Base-by-base conservation (phyloP, 306 rosid genomes). In the Sesbania bispinosa region DNA sequence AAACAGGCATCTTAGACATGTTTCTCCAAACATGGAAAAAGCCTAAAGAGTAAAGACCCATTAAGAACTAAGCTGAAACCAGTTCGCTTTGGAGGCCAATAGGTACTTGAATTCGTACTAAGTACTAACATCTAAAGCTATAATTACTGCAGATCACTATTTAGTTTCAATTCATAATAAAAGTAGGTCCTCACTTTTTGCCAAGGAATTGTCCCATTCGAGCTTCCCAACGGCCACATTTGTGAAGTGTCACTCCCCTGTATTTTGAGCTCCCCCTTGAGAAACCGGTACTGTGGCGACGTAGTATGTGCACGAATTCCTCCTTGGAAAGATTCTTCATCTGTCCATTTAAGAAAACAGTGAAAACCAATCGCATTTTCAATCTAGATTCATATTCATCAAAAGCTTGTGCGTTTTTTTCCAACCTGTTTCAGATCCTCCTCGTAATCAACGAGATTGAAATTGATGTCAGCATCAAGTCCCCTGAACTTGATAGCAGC, bases 201-300 rank as follows among this genome's bases (percentile, higher is more conserved):
- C 99, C 97, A 14, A 95, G 99, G 81, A 95, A 87, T 81, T 91
- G 99, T 62, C 99, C 99, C 96, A 95, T 95, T 71, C 96, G 85
- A 82, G 99, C 97, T 86, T 95, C 99, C 99, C 97, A 95, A 18
- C 97, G 92, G 48, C 99, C 99, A 77, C 99, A 95, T 78, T 95
- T 95, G 88, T 95, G 99, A 73, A 95, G 89, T 2, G 99, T 95
- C 43, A 95, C 99, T 60, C 99, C 99, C 77, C 99, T 75, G 73
- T 89, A 95, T 84, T 88, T 95, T 6, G 99, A 89, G 80, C 97
- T 89, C 69, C 99, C 99, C 67, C 99, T 82, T 1, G 99, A 91
- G 88, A 95, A 95, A 58, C 99, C 99, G 16, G 95, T 89, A 77
- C 97, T 95, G 77, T 88, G 99, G 58, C 99, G 90, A 47, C 99